Evolutionary conservation across 2,329 filamentous ascomycete genomes (phyloP), one percentile per base, ranked within the genome.

Genomic region (Penicillium sp.): DNA sequence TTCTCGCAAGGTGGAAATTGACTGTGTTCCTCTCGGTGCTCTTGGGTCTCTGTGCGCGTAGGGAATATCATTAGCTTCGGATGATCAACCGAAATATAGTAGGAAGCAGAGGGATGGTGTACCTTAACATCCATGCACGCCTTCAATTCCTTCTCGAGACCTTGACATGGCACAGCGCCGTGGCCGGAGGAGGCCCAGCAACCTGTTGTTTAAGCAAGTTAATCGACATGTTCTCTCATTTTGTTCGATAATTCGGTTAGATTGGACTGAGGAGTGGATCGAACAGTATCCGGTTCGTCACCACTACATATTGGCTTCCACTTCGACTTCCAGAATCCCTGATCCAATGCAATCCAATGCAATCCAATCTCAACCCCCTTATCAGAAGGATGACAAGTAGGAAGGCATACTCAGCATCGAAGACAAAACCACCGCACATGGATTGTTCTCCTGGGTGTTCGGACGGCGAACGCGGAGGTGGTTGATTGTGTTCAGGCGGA

Each of bases 1-100:
- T 86, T 72, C 95, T 87, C 68, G 86, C 86, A 48, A 98, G 83
- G 76, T 97, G 93, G 83, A 93, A 93, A 81, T 98, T 98, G 86
- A 98, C 93, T 67, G 86, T 88, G 77, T 88, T 94, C 82, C 89
- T 92, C 75, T 87, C 86, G 67, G 79, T 76, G 59, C 80, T 77
- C 66, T 78, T 77, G 52, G 84, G 78, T 83, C 83, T 86, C 87
- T 89, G 74, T 64, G 62, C 60, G 58, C 41, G 29, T 53, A 60
- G 26, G 51, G 56, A 64, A 51, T 4, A 45, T 51, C n/a, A 47
- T 64, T 57, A 58, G 53, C 31, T n/a, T 9, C 35, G 23, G n/a
- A 45, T 7, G 35, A 54, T 56, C 52, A 56, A n/a, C 26, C 30
- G 6, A 19, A 9, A 15, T 3, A 17, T 17, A 13, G 35, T 5